Conservation (phyloP, 2,329 filamentous ascomycete genomes). For the Dryadomyces quercivorus region DNA sequence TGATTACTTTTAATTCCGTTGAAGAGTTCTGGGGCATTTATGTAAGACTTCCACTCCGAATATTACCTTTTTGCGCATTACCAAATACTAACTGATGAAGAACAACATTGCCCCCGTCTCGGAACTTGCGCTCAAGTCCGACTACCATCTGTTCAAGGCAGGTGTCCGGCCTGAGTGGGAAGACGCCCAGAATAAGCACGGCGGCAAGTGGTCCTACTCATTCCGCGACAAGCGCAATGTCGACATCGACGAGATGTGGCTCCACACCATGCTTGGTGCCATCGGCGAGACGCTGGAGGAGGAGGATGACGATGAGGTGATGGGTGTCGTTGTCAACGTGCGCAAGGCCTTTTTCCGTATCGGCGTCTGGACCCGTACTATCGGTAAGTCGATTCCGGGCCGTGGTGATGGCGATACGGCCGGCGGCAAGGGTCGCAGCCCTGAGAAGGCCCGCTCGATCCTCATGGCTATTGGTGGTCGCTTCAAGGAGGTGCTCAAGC, state of each 20-base stretch:
- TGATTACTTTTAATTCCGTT: conserved; percentile 96
- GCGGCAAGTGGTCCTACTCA: conserved; percentile 96
- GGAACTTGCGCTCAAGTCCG: conserved; percentile 91
- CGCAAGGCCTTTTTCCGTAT: conserved; percentile 97
- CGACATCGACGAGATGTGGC: conserved; percentile 90
- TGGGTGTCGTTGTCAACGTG: conserved; percentile 98
- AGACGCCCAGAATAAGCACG: conserved; percentile 96
- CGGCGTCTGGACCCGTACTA: conserved; percentile 92
- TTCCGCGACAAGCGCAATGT: conserved; percentile 92
- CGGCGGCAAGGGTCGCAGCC: conserved; percentile 63
- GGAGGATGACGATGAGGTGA: conserved; percentile 90
- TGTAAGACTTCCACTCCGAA: conserved; percentile 47
- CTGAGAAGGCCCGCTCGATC: conserved; percentile 75
- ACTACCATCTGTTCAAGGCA: conserved; percentile 98
- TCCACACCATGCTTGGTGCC: conserved; percentile 90
- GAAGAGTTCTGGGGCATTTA: conserved; percentile 99
- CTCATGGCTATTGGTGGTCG: conserved; percentile 73
- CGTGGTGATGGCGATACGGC: conserved; percentile 62
- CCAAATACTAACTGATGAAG: conserved; percentile 31
- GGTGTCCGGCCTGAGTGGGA: conserved; percentile 98
- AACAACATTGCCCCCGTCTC: conserved; percentile 98
- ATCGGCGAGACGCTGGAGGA: conserved; percentile 97
- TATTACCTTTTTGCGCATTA: not conserved
- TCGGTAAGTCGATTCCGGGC: conserved; percentile 69
- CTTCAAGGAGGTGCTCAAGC: conserved; percentile 85